These are phyloP conservation scores for Verticillium nonalfalfae DNA, from an alignment of 2,329 filamentous ascomycete genomes.

Conservation along the genomic window DNA sequence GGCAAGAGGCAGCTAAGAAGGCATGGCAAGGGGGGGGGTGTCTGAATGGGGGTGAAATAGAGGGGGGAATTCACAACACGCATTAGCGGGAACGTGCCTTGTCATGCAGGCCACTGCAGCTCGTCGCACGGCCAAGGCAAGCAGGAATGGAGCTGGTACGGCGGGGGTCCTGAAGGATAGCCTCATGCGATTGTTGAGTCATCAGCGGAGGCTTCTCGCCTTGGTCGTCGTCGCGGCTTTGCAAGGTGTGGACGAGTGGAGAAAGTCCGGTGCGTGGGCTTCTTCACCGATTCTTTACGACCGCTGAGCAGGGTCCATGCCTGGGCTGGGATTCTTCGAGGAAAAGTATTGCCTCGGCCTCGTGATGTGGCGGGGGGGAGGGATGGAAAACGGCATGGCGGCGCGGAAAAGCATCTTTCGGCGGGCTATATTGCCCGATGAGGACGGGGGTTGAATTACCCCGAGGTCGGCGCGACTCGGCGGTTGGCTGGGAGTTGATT, in stretches of 20 bases:
- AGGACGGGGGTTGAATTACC: no score
- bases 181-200: not conserved
- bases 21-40: not conserved
- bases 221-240: not conserved
- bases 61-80: not conserved
- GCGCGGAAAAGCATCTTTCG: no score
- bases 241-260: not conserved
- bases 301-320: not conserved
- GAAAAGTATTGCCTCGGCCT: no score
- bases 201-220: not conserved
- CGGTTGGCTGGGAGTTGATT: no score
- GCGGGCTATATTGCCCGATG: no score
- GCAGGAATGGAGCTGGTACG: not conserved
- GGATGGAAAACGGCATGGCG: no score
- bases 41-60: not conserved
- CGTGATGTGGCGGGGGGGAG: no score
- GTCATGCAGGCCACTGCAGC: constrained; percentile 7
- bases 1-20: not conserved
- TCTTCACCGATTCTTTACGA: not conserved
- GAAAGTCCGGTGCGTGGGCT: not conserved
- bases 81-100: constrained; percentile 10
- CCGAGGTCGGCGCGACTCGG: no score
- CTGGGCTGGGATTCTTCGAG: not conserved
- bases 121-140: constrained; percentile 8
- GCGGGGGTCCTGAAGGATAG: not conserved